Percentiles rank a stretch among this genome's conserved stretches.
Evolutionary conservation across 1,284 basidiomycete genomes (phyloP).

Genomic region (Boletus nobilissimus): DNA sequence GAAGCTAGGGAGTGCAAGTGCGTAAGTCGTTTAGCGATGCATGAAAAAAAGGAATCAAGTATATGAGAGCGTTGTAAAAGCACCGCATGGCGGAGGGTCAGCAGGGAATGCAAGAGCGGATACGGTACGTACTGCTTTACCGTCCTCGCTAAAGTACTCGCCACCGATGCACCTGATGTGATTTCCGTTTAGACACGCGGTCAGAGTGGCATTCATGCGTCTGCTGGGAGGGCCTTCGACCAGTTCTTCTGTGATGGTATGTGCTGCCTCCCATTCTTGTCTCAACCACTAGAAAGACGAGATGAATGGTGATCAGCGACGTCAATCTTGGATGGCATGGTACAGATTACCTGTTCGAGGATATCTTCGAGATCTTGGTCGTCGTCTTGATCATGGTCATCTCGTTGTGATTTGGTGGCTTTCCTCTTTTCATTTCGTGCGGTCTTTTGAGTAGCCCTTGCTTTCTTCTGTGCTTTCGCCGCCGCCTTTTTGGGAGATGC

Average conservation of each 20-base stretch:
- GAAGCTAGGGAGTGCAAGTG: constrained; percentile 65
- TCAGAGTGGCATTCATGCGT: constrained; percentile 84
- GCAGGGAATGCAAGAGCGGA: not conserved
- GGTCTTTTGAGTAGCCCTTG: constrained; percentile 73
- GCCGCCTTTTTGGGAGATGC: constrained; percentile 59
- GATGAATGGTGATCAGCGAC: not conserved
- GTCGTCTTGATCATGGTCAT: constrained; percentile 70
- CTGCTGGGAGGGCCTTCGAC: constrained; percentile 82
- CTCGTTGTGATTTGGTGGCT: constrained; percentile 53
- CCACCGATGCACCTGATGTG: constrained; percentile 86
- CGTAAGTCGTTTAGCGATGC: constrained; percentile 3
- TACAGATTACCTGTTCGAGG: constrained; percentile 68
- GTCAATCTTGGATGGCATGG: not conserved
- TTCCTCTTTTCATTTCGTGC: constrained; percentile 80
- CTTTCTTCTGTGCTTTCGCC: constrained; percentile 77
- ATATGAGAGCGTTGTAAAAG: constrained; percentile 67
- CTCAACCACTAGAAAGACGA: constrained; percentile 65
- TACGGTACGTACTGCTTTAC: constrained; percentile 69
- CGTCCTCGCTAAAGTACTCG: constrained; percentile 87
- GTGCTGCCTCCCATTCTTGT: constrained; percentile 78
- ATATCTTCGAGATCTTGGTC: constrained; percentile 85
- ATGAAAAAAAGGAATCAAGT: not conserved
- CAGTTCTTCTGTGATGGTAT: constrained; percentile 80
- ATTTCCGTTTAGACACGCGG: constrained; percentile 80
- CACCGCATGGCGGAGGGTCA: constrained; percentile 55